These are phyloP conservation scores for Oemleria cerasiformis DNA, from an alignment of 306 rosid genomes.

Conservation along the genomic window DNA sequence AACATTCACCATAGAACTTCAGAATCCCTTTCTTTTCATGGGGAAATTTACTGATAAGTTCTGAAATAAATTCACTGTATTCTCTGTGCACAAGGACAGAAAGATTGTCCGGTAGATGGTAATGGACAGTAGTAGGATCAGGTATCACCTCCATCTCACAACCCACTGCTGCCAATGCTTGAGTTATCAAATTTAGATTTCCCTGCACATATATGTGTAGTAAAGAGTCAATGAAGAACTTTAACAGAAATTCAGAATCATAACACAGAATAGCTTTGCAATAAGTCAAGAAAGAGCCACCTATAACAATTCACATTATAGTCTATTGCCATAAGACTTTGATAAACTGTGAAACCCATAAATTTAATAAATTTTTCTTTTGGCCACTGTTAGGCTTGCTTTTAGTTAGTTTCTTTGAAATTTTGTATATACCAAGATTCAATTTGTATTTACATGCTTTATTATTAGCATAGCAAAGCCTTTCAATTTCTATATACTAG, in stretches of 20 bases:
- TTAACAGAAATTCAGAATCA: conserved; percentile 2
- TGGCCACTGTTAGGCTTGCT: too few relatives aligned
- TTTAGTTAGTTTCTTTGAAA: too few relatives aligned
- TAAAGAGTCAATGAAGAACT: conserved; percentile 7
- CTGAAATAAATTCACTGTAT: conserved; percentile 65
- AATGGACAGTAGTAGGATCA: conserved; percentile 96
- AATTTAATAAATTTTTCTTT: too few relatives aligned
- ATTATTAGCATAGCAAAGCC: neutral
- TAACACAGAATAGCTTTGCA: neutral
- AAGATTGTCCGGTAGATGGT: conserved; percentile 73
- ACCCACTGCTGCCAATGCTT: conserved; percentile 95
- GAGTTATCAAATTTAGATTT: conserved; percentile 91
- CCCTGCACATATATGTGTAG: conserved; percentile 57
- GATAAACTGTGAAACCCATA: too few relatives aligned
- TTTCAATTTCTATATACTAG: neutral
- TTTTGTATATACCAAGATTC: too few relatives aligned
- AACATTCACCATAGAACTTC: conserved; percentile 83
- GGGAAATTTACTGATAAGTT: conserved; percentile 61
- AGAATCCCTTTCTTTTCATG: conserved; percentile 87
- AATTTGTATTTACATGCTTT: neutral
- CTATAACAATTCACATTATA: neutral
- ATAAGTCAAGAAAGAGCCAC: conserved; percentile 1
- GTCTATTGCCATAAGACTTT: neutral
- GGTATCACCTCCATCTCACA: conserved; percentile 82
- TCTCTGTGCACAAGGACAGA: conserved; percentile 83